Percentiles rank a stretch among this genome's conserved stretches.
phyloP scores from a whole-genome alignment of 1,139 yeast genomes.

The Yamadazyma mexicana region DNA sequence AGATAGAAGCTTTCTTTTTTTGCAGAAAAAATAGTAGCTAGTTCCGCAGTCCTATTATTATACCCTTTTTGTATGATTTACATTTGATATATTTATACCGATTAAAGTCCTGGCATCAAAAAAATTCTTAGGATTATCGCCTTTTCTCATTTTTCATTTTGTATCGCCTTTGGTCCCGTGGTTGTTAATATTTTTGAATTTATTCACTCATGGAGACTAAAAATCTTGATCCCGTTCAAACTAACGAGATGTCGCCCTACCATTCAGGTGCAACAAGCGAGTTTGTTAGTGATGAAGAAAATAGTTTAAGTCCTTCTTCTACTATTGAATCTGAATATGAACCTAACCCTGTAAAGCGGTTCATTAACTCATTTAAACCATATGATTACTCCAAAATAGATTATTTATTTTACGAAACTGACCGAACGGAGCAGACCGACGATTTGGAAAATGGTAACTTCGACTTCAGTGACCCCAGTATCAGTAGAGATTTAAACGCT shows the following conservation, averaged over 20 bases:
- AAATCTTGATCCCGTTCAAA: conserved; percentile 2
- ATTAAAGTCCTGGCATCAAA: too few species aligned
- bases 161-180: background rate
- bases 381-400: conserved; percentile 23
- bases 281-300: conserved; percentile 8
- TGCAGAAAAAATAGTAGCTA: background rate
- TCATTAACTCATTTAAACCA: conserved; percentile 29
- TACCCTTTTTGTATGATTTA: background rate
- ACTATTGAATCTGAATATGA: conserved; percentile 17
- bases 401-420: conserved; percentile 16
- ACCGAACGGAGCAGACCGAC: conserved; percentile 9
- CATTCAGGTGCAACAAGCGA: conserved; percentile 9
- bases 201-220: conserved; percentile 6
- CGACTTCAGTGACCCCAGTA: conserved; percentile 1
- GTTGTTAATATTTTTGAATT: background rate
- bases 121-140: too few species aligned
- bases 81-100: too few species aligned
- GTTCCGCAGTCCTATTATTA: background rate
- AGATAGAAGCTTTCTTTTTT: background rate
- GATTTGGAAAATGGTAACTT: conserved; percentile 11
- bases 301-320: conserved; percentile 11
- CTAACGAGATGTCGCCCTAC: conserved; percentile 12
- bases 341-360: conserved; percentile 22
- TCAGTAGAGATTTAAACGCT: conserved; percentile 1
- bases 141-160: too few species aligned